phyloP scores from a whole-genome alignment of 129 eudicot genomes.

The Escallonia rubra region DNA sequence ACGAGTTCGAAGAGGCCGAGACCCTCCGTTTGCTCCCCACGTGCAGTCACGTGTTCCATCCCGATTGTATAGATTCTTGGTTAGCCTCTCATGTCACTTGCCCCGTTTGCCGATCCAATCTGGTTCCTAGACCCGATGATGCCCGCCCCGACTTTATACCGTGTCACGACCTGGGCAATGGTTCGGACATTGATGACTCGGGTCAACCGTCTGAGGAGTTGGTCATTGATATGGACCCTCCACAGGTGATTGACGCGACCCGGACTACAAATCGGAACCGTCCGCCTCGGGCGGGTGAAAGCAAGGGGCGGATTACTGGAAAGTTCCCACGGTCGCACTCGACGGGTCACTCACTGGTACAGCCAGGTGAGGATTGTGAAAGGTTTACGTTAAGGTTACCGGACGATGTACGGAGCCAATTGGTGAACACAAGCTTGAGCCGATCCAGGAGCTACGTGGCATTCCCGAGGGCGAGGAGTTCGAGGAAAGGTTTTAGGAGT shows the following conservation, averaged over 20 bases:
- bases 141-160: not conserved
- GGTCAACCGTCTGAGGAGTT: not conserved
- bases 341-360: constrained; percentile 47
- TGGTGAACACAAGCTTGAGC: constrained; percentile 27
- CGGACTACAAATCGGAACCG: constrained; percentile 17
- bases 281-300: constrained; percentile 13
- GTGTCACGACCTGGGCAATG: not conserved
- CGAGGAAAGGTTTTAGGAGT: constrained; percentile 35
- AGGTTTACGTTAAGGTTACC: constrained; percentile 59
- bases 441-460: constrained; percentile 20
- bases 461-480: constrained; percentile 35
- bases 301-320: constrained; percentile 11
- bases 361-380: constrained; percentile 40
- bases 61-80: constrained; percentile 56
- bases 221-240: constrained; percentile 6
- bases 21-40: constrained; percentile 36
- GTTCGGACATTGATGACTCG: not conserved
- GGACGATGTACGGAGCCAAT: constrained; percentile 35
- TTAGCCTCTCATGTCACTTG: constrained; percentile 49
- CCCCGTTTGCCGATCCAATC: constrained; percentile 59
- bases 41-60: constrained; percentile 59
- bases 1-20: constrained; percentile 53
- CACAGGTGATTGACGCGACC: not conserved
- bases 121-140: constrained; percentile 22
- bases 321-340: constrained; percentile 43